Evolutionary conservation across 1,284 basidiomycete genomes (phyloP).

Genomic region (Ceratobasidium sp.): DNA sequence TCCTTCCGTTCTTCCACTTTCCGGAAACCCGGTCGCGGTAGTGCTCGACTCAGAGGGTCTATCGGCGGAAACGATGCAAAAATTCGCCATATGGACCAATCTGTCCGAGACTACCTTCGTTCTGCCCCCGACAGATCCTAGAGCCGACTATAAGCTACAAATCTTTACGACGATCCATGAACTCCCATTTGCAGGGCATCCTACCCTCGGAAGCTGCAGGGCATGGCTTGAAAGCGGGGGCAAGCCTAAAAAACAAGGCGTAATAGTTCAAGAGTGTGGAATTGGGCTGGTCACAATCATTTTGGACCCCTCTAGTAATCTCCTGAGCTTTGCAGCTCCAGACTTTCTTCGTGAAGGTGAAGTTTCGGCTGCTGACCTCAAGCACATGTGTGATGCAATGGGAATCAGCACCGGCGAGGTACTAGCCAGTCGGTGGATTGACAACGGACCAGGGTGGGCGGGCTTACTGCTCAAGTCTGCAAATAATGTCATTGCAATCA

Average conservation of each 20-base stretch:
- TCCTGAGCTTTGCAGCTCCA: constrained; percentile 20
- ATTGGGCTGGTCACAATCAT: constrained; percentile 27
- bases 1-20: not conserved
- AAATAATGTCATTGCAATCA: constrained; percentile 8
- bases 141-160: constrained; percentile 28
- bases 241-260: not conserved
- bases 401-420: constrained; percentile 3
- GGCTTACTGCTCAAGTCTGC: constrained; percentile 26
- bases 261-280: constrained; percentile 27
- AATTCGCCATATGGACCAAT: constrained; percentile 17
- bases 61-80: constrained; percentile 14
- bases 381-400: constrained; percentile 12
- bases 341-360: constrained; percentile 22
- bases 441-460: constrained; percentile 32
- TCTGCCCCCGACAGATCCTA: constrained; percentile 17
- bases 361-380: not conserved
- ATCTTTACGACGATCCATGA: constrained; percentile 14
- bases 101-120: constrained; percentile 32
- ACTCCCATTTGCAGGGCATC: constrained; percentile 29
- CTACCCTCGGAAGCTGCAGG: constrained; percentile 30
- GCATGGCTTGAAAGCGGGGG: constrained; percentile 32
- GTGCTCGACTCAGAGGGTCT: constrained; percentile 5
- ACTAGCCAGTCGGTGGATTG: constrained; percentile 17
- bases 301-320: not conserved
- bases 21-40: constrained; percentile 29